Conservation (phyloP, 2,329 filamentous ascomycete species). For the Nemania serpens region DNA sequence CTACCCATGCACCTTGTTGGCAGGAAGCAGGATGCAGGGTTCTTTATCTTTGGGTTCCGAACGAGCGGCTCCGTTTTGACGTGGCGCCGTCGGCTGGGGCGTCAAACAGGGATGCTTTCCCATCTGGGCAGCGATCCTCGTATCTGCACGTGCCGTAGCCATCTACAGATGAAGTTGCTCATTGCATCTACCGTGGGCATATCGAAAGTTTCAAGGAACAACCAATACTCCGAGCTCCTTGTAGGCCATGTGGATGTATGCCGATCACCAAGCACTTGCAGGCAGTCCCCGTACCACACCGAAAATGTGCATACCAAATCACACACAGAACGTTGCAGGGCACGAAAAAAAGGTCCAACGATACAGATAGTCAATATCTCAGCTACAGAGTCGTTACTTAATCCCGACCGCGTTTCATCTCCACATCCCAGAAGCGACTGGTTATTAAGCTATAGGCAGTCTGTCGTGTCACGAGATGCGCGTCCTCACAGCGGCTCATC, state of each 20-base stretch:
- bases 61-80: not conserved
- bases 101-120: not conserved
- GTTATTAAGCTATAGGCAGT: not conserved
- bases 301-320: too few species aligned
- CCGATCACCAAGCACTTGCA: not conserved
- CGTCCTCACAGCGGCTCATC: not conserved
- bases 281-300: too few species aligned
- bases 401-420: not conserved
- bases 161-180: not conserved
- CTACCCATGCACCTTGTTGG: not conserved
- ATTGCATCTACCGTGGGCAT: too few species aligned
- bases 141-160: not conserved
- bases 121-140: not conserved
- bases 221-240: not conserved
- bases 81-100: not conserved
- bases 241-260: not conserved
- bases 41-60: not conserved
- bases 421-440: not conserved
- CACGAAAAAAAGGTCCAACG: not conserved
- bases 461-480: not conserved
- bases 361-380: not conserved
- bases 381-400: not conserved
- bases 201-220: not conserved
- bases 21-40: not conserved
- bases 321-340: not conserved